Base-by-base conservation (phyloP, 129 eudicot genomes). In the Chrysanthemum makinoi region DNA sequence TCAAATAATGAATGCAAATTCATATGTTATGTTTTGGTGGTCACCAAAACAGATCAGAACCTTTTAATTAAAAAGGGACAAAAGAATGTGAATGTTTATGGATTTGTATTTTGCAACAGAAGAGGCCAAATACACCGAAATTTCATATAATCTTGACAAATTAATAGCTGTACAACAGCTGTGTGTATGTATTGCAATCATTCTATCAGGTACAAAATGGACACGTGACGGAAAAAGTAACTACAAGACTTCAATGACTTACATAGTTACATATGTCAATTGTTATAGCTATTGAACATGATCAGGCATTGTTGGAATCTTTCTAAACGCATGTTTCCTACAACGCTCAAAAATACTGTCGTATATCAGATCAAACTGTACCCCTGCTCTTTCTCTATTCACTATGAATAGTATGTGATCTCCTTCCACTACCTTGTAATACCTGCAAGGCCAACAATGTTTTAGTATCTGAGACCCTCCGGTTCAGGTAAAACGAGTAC, bases 301-400 rank as follows among this genome's bases (percentile, higher is more conserved):
- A 74, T 93, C 85, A 3, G 96, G 98, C 80, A 94, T 35, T 48
- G 83, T 87, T 43, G 89, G 97, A 15, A 62, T 82, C 83, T 85
- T 94, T 72, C 91, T 87, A 72, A 90, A 89, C 0, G 82, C 97
- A 68, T 94, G 99, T 71, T 94, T 94, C 70, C 99, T 83, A 80
- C 97, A 90, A 0, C 97, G 87, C 75, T 94, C 97, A 66, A 94
- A 94, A 22, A 94, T 94, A 83, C 96, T 90, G 73, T 94, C 96
- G 44, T 94, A 94, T 52, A 94, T 82, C 81, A 94, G 83, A 83
- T 94, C 99, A 55, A 94, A 94, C 68, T 94, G 96, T 73, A 86
- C 88, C 65, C 97, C 97, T 33, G 99, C 97, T 84, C 99, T 84
- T 76, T 94, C 99, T 19, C 99, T 73, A 59, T 94, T 94, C 53